Evolutionary conservation across 441 rosid species (phyloP).

Genomic region (Euphorbia schlechtendalii): DNA sequence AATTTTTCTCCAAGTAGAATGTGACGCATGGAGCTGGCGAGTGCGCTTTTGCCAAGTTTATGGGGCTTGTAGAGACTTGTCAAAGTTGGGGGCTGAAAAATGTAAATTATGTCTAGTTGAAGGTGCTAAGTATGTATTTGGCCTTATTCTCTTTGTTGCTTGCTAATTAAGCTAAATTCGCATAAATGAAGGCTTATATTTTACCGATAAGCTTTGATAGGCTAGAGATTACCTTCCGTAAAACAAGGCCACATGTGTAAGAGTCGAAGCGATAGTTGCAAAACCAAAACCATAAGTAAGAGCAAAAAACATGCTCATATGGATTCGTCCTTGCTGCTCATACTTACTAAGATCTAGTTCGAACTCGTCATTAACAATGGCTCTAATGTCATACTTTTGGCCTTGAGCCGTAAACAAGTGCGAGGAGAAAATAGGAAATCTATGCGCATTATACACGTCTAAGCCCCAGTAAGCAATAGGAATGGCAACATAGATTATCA

Average conservation of each 20-base stretch:
- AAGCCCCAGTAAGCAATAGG: constrained; percentile 65
- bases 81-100: too few species aligned
- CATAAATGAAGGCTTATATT: neutral
- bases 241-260: constrained; percentile 79
- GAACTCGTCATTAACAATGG: constrained; percentile 62
- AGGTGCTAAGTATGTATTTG: too few species aligned
- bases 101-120: too few species aligned
- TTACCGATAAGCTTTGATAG: neutral
- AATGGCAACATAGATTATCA: constrained; percentile 45
- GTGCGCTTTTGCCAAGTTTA: too few species aligned
- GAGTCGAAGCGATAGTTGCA: constrained; percentile 74
- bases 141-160: neutral
- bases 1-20: too few species aligned
- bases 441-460: constrained; percentile 45
- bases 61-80: too few species aligned
- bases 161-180: neutral
- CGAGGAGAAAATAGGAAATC: constrained; percentile 73
- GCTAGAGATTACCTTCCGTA: constrained; percentile 58
- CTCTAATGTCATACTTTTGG: constrained; percentile 42
- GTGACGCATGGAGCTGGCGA: too few species aligned
- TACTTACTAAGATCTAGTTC: constrained; percentile 57
- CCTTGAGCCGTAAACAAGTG: constrained; percentile 66
- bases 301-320: constrained; percentile 72
- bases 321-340: constrained; percentile 58
- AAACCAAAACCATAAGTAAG: constrained; percentile 76